Evolutionary conservation across 169 alveolate genomes (phyloP).

Genomic region (Plasmodium inui): DNA sequence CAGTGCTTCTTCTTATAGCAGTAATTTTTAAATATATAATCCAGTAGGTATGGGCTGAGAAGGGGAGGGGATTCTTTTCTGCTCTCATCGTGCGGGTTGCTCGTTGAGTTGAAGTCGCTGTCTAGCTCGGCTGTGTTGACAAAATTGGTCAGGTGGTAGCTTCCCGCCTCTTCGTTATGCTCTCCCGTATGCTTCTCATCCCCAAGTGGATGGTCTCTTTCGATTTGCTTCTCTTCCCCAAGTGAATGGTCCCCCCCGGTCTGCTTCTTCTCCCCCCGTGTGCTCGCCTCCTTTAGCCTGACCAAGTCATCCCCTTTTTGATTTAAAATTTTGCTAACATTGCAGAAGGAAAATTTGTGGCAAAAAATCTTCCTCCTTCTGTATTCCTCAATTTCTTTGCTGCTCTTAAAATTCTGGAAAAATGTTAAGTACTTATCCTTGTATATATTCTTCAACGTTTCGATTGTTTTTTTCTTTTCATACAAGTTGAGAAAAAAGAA

Average conservation of each 20-base stretch:
- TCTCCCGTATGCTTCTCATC: not conserved
- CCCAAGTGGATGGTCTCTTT: not conserved
- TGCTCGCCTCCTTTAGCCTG: slow-evolving; percentile 5
- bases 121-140: slow-evolving; percentile 6
- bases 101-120: not conserved
- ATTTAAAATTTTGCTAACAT: slow-evolving; percentile 33
- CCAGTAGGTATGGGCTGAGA: slow-evolving; percentile 27
- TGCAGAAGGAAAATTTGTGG: slow-evolving; percentile 49
- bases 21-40: slow-evolving; percentile 66
- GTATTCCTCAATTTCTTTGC: slow-evolving; percentile 27
- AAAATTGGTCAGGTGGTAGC: slow-evolving; percentile 14
- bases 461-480: slow-evolving; percentile 61
- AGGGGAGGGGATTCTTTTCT: not conserved
- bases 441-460: slow-evolving; percentile 46
- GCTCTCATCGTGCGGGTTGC: not conserved
- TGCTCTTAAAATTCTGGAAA: slow-evolving; percentile 46
- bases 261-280: not conserved
- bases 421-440: slow-evolving; percentile 45
- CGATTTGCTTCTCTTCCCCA: not conserved
- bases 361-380: slow-evolving; percentile 52
- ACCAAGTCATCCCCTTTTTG: slow-evolving; percentile 22
- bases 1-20: slow-evolving; percentile 63
- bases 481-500: slow-evolving; percentile 50
- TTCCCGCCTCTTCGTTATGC: not conserved
- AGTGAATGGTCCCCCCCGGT: not conserved